Evolutionary conservation across 345 rosid genomes (phyloP).

Genomic region (Citrus cavaleriei): DNA sequence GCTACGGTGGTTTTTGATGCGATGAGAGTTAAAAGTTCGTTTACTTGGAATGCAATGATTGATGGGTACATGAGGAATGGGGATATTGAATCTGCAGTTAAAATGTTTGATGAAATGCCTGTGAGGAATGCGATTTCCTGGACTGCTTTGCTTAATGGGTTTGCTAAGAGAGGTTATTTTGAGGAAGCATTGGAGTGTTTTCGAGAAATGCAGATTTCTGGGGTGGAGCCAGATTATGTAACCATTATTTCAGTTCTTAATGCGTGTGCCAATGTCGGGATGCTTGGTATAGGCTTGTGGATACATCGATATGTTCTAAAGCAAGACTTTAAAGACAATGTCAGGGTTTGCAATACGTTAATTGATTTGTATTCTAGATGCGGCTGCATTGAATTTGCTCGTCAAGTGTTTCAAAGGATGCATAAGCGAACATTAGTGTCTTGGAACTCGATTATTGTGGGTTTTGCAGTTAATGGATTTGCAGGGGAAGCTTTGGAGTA

Average conservation of each 20-base stretch:
- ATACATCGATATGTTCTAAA: slow-evolving; percentile 45
- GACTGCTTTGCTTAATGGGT: slow-evolving; percentile 77
- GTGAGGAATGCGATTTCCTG: slow-evolving; percentile 53
- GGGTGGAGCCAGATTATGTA: slow-evolving; percentile 54
- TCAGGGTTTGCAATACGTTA: slow-evolving; percentile 53
- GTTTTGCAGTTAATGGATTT: slow-evolving; percentile 58
- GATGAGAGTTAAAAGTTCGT: slow-evolving; percentile 44
- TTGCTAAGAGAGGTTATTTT: slow-evolving; percentile 40
- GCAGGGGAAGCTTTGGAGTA: slow-evolving; percentile 50
- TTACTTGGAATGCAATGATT: slow-evolving; percentile 77
- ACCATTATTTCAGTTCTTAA: slow-evolving; percentile 54
- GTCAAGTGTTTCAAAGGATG: slow-evolving; percentile 56
- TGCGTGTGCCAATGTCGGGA: slow-evolving; percentile 59
- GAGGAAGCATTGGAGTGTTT: slow-evolving; percentile 61
- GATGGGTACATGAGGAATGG: slow-evolving; percentile 57
- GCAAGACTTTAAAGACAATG: slow-evolving; percentile 41
- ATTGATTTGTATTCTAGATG: slow-evolving; percentile 76
- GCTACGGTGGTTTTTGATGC: slow-evolving; percentile 55
- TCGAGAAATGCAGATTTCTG: slow-evolving; percentile 58
- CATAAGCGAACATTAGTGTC: slow-evolving; percentile 56
- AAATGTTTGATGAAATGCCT: slow-evolving; percentile 63
- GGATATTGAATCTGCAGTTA: slow-evolving; percentile 33
- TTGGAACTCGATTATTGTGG: slow-evolving; percentile 73
- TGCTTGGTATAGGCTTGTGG: slow-evolving; percentile 55
- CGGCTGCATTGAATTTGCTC: slow-evolving; percentile 64